phyloP scores from a whole-genome alignment of 352 stramenopile genomes.

The Globisporangium iwayamae region DNA sequence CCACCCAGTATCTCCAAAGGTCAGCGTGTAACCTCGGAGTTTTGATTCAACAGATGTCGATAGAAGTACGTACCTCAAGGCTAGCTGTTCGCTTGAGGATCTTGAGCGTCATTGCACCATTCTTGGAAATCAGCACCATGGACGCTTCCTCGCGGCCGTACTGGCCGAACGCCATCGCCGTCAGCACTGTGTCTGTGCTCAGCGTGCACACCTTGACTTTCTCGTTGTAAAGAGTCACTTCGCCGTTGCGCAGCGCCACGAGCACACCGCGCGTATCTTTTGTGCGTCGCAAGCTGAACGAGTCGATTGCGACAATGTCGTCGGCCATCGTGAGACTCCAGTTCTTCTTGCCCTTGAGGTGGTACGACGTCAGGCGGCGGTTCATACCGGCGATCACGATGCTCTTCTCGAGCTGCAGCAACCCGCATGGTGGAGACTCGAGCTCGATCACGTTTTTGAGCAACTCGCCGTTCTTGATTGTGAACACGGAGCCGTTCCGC shows the following conservation, averaged over 20 bases:
- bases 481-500: conserved; percentile 83
- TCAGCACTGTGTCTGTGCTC: conserved; percentile 57
- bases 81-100: conserved; percentile 87
- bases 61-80: conserved; percentile 35
- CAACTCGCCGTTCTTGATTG: conserved; percentile 90
- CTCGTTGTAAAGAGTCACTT: conserved; percentile 88
- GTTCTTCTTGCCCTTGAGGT: conserved; percentile 91
- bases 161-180: conserved; percentile 82
- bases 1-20: not conserved
- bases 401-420: conserved; percentile 80
- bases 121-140: conserved; percentile 78
- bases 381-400: conserved; percentile 89
- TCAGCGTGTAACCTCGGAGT: not conserved
- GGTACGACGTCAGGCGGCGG: conserved; percentile 81
- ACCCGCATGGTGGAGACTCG: conserved; percentile 65
- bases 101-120: conserved; percentile 76
- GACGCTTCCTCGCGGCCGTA: conserved; percentile 88
- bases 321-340: conserved; percentile 84
- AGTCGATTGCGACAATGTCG: conserved; percentile 79
- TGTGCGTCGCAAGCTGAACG: conserved; percentile 64
- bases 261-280: conserved; percentile 79
- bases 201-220: conserved; percentile 82
- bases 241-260: conserved; percentile 79
- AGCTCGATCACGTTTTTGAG: conserved; percentile 86
- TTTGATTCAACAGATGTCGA: too few relatives aligned